Evolutionary conservation across 169 alveolate species (phyloP), one percentile per base, ranked within the genome.

Genomic region (Cryptosporidium tyzzeri): DNA sequence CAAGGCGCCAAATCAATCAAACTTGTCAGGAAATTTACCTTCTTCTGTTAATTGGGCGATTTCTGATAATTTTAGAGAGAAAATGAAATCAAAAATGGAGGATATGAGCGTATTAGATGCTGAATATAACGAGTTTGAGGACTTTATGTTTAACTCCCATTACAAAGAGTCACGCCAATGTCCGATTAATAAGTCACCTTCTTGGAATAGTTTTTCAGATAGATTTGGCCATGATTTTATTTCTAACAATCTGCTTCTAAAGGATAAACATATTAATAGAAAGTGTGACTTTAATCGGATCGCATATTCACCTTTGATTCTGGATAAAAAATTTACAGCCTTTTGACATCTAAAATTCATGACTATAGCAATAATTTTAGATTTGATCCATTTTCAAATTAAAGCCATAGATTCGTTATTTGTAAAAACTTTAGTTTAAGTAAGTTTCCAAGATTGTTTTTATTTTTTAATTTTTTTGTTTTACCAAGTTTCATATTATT

Each of bases 141-240:
- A 10, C 26, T 33, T 29, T 10, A 29, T 14, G 23, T n/a, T 4
- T 18, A 65, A 65, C 50, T 35, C 33, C 31, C 9, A n/a, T n/a
- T 33, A 33, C 29, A 37, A 65, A n/a, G 71, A 65, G 31, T 8
- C 50, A 65, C 12, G 3, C 6, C 71, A 14, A 65, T 31, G 0
- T n/a, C 71, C 71, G 6, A n/a, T 35, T 21, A n/a, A 51, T 29
- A 37, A 65, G 51, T 4, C 71, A 23, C 3, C 48, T 65, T 65
- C 71, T 0, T 65, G 71, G 71, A 37, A 26, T 65, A 37, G 18
- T 26, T n/a, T 65, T 65, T 18, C 18, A 14, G 50, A 65, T 37
- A 37, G 53, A 65, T 65, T 65, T 65, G 26, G 53, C 14, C 44
- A 21, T 35, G 23, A 33, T 35, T 21, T 29, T 51, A 39, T 8